Percentiles rank a stretch among this genome's conserved stretches.
These are phyloP conservation scores for Spergularia marina DNA, from an alignment of 148 eudicot genomes.

Conservation along the genomic window DNA sequence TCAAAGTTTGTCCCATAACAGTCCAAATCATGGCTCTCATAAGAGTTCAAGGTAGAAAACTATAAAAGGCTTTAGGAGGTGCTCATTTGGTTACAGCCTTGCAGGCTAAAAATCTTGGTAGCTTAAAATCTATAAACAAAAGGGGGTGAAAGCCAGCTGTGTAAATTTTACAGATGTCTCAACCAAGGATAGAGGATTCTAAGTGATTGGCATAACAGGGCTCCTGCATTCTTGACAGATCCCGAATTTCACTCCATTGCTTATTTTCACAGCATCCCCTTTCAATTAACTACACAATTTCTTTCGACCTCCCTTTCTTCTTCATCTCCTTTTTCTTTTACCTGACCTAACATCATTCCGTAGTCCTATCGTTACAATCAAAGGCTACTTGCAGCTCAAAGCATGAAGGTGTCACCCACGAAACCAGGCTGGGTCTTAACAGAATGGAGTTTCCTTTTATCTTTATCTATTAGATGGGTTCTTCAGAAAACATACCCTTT, in stretches of 20 bases:
- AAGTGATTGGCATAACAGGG: conserved; percentile 1
- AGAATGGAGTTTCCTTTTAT: not conserved
- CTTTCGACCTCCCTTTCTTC: not conserved
- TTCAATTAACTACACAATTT: not conserved
- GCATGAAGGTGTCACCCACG: not conserved
- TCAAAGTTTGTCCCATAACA: no score
- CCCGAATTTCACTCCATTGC: not conserved
- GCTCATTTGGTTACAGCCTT: no score
- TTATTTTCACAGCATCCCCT: not conserved
- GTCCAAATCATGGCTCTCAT: no score
- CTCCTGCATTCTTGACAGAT: not conserved
- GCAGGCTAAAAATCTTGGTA: no score
- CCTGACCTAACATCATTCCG: not conserved
- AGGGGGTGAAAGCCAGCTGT: not conserved
- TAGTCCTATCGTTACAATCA: not conserved
- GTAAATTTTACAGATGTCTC: not conserved
- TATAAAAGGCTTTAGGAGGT: no score
- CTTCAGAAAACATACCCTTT: conserved; percentile 59
- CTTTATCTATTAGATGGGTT: not conserved
- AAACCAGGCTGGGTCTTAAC: not conserved
- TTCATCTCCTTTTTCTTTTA: not conserved
- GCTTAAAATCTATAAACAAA: not conserved
- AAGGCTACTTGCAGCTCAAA: conserved; percentile 3
- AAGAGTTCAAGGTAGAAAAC: no score
- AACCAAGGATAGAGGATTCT: not conserved